Conservation (phyloP, 441 rosid genomes). For the Pelargonium exstipulatum region DNA sequence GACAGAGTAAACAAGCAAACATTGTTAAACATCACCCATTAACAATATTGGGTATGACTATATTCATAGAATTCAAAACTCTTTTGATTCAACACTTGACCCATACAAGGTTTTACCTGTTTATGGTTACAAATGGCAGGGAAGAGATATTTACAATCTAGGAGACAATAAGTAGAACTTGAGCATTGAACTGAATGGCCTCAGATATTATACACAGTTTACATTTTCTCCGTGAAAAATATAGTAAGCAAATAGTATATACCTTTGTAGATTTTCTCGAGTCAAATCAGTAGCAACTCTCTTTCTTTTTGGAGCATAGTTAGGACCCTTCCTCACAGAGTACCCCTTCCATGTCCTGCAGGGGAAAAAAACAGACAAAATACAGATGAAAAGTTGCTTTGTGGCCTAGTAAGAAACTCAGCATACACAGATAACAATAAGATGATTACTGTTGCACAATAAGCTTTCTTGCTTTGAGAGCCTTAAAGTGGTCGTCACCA, state of each 20-base stretch:
- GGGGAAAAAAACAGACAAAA: conserved; percentile 9
- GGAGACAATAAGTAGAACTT: too few relatives aligned
- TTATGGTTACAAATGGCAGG: too few relatives aligned
- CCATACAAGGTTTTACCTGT: too few relatives aligned
- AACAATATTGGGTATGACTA: too few relatives aligned
- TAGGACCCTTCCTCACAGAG: conserved; percentile 69
- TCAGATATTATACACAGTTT: background rate
- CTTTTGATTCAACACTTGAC: too few relatives aligned
- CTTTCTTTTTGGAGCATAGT: conserved; percentile 75
- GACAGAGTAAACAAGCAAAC: too few relatives aligned
- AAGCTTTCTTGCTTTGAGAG: conserved; percentile 69
- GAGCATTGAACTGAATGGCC: background rate
- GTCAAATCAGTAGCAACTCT: conserved; percentile 78
- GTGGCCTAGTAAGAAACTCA: too few relatives aligned
- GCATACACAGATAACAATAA: conserved; percentile 5
- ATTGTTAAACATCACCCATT: too few relatives aligned
- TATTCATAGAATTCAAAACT: too few relatives aligned
- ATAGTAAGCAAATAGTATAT: background rate
- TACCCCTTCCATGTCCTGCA: conserved; percentile 80
- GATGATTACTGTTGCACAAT: conserved; percentile 49
- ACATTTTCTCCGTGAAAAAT: background rate
- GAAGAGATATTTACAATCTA: too few relatives aligned
- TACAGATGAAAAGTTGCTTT: background rate
- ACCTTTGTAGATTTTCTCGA: conserved; percentile 83
- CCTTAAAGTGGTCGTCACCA: conserved; percentile 38